Conservation (phyloP, 768 basidiomycete genomes). For the Amanita pseudoporphyria region DNA sequence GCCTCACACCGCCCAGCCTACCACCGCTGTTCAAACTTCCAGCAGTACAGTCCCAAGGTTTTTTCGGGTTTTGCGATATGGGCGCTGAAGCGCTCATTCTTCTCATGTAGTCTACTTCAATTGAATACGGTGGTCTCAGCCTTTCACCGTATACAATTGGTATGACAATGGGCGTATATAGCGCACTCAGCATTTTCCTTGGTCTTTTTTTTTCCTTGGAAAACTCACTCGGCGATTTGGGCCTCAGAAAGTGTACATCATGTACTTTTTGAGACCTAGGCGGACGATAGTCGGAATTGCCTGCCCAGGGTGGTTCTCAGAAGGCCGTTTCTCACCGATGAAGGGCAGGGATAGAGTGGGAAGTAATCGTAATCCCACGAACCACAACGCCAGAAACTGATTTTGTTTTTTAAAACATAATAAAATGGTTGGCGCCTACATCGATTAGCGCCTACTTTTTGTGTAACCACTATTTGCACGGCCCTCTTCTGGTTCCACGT, state of each 20-base stretch:
- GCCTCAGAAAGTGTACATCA: constrained; percentile 30
- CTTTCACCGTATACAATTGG: constrained; percentile 44
- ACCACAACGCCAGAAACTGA: too few species aligned
- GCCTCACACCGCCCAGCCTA: neutral
- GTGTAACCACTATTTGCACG: too few species aligned
- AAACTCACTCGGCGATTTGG: constrained; percentile 36
- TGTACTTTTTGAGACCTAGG: constrained; percentile 17
- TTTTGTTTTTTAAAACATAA: too few species aligned
- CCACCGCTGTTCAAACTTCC: neutral
- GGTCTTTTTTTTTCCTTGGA: constrained; percentile 36
- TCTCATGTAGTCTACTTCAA: constrained; percentile 37
- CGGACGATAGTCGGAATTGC: too few species aligned
- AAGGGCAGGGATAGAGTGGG: too few species aligned
- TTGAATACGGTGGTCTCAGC: constrained; percentile 47
- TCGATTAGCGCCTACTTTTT: too few species aligned
- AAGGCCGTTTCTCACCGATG: too few species aligned
- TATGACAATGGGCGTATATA: constrained; percentile 37
- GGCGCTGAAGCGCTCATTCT: constrained; percentile 8
- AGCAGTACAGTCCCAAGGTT: neutral
- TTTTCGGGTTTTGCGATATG: neutral
- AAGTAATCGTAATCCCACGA: too few species aligned
- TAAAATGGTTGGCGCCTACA: too few species aligned
- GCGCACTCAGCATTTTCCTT: constrained; percentile 41
- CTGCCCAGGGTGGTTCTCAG: too few species aligned
- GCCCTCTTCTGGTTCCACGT: too few species aligned